Evolutionary conservation across 345 rosid species (phyloP).

Genomic region (Sisymbrium irio): DNA sequence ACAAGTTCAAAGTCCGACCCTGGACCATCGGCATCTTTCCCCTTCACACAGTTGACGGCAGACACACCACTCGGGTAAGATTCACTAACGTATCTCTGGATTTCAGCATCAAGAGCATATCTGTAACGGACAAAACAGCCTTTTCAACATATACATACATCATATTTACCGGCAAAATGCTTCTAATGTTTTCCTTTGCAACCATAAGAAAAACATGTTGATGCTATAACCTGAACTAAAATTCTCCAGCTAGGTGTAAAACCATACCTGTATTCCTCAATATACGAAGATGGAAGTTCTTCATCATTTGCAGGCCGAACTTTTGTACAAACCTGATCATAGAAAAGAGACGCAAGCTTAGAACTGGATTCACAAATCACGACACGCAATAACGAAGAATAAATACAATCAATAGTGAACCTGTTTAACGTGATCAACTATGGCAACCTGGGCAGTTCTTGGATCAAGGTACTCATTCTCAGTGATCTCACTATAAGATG

Average conservation of each 20-base stretch:
- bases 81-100: slow-evolving; percentile 77
- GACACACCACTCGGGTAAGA: slow-evolving; percentile 90
- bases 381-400: neutral
- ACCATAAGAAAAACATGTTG: neutral
- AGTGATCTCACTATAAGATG: slow-evolving; percentile 61
- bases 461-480: slow-evolving; percentile 83
- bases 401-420: slow-evolving; percentile 35
- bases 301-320: slow-evolving; percentile 92
- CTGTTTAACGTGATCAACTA: slow-evolving; percentile 91
- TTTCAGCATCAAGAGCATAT: slow-evolving; percentile 78
- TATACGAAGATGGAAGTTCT: slow-evolving; percentile 79
- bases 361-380: neutral
- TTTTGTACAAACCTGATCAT: slow-evolving; percentile 76
- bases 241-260: slow-evolving; percentile 9
- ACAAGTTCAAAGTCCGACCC: slow-evolving; percentile 88
- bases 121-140: slow-evolving; percentile 43
- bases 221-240: slow-evolving; percentile 7
- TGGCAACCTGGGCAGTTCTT: slow-evolving; percentile 85
- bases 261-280: slow-evolving; percentile 83
- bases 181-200: neutral
- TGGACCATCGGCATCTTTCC: slow-evolving; percentile 81
- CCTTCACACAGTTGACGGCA: slow-evolving; percentile 70
- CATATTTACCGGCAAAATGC: neutral
- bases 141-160: slow-evolving; percentile 2
- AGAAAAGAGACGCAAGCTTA: neutral